phyloP scores from a whole-genome alignment of 2,329 filamentous ascomycete genomes.

The Colletotrichum endophyticum region DNA sequence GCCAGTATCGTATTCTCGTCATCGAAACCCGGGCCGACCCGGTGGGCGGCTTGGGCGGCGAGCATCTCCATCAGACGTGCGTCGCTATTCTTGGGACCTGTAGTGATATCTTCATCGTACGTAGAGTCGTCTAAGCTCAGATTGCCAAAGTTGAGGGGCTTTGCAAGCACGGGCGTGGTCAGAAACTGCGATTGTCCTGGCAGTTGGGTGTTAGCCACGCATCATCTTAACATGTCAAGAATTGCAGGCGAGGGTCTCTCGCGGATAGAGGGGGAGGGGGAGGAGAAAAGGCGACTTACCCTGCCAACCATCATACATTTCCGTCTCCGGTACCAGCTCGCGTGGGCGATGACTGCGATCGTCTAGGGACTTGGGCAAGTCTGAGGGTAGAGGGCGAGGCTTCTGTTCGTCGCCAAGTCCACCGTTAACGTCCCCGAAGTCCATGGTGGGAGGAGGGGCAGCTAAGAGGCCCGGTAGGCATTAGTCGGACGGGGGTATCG shows the following conservation, averaged over 20 bases:
- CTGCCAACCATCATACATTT: constrained; percentile 99
- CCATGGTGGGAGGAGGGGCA: constrained; percentile 58
- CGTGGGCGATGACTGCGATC: constrained; percentile 76
- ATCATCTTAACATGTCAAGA: neutral
- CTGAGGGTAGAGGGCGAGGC: constrained; percentile 70
- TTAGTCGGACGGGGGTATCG: constrained; percentile 12
- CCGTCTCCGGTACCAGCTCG: constrained; percentile 79
- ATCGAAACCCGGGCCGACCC: constrained; percentile 72
- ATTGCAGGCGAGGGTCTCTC: neutral
- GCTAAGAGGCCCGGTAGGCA: constrained; percentile 17
- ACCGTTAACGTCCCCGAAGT: constrained; percentile 57
- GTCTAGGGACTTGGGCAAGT: constrained; percentile 90
- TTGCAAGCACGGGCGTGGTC: constrained; percentile 82
- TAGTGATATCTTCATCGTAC: constrained; percentile 67
- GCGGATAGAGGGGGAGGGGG: neutral
- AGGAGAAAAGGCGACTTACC: constrained; percentile 52
- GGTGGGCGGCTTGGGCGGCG: constrained; percentile 87
- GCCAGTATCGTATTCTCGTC: constrained; percentile 81
- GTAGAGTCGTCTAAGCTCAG: constrained; percentile 80
- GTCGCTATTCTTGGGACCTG: constrained; percentile 75
- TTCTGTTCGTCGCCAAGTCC: constrained; percentile 45
- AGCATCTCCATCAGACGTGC: constrained; percentile 93
- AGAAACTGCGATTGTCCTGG: constrained; percentile 95
- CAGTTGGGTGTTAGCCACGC: constrained; percentile 11
- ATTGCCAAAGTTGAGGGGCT: constrained; percentile 81